Conservation (phyloP, 1,139 yeast species). For the Zygoascus meyerae region DNA sequence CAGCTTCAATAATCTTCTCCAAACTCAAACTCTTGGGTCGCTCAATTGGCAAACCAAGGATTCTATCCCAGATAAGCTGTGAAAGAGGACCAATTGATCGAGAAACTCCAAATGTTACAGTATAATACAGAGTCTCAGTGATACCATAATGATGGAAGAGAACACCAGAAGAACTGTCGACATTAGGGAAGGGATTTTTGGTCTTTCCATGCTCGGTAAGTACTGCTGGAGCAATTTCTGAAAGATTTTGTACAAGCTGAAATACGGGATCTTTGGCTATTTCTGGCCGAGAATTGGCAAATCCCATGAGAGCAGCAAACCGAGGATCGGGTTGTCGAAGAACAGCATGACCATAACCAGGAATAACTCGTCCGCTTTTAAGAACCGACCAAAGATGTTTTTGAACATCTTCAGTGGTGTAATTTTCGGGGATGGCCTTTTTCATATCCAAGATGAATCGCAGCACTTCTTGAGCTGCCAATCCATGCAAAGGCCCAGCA, state of each 20-base stretch:
- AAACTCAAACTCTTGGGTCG: conserved; percentile 94
- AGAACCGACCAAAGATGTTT: conserved; percentile 88
- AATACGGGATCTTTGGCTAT: conserved; percentile 43
- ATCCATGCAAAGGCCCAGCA: conserved; percentile 97
- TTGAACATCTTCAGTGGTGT: conserved; percentile 63
- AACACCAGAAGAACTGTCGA: conserved; percentile 96
- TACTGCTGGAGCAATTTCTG: conserved; percentile 94
- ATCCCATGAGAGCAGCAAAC: conserved; percentile 95
- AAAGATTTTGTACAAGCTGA: conserved; percentile 60
- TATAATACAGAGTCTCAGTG: conserved; percentile 92
- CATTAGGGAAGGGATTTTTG: conserved; percentile 99
- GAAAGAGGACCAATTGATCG: conserved; percentile 98
- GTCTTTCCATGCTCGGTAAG: conserved; percentile 96
- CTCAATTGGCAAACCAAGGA: conserved; percentile 91
- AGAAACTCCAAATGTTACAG: conserved; percentile 96
- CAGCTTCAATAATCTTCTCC: conserved; percentile 35
- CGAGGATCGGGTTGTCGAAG: conserved; percentile 97
- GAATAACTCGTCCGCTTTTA: conserved; percentile 90
- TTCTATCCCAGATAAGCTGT: conserved; percentile 94
- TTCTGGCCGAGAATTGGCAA: conserved; percentile 47
- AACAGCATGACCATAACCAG: conserved; percentile 98
- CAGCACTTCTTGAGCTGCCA: conserved; percentile 97
- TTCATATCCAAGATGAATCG: conserved; percentile 86
- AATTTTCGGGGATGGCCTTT: conserved; percentile 66
- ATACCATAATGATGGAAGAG: conserved; percentile 95